Evolutionary conservation across 1,284 basidiomycete genomes (phyloP), one percentile per base, ranked within the genome.

Genomic region (Boletellus deceptivus): DNA sequence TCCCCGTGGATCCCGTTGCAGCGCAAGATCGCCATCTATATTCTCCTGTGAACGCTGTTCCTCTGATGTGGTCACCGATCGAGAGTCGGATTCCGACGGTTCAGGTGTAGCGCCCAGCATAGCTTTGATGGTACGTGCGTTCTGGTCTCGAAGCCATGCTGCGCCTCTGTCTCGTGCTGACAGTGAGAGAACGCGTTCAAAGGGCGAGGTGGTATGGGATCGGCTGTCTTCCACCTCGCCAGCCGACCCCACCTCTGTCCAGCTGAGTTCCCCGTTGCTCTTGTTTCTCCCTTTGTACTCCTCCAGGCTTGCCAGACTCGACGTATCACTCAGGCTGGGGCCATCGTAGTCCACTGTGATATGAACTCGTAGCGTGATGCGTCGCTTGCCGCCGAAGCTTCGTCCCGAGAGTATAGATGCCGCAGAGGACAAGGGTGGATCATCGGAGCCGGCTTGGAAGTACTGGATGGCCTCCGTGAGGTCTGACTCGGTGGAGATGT

Each of bases 321-420:
- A 84, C 1, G 91, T 90, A 60, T 95, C 93, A 14, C 89, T 93
- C 50, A 95, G 75, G 66, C 86, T 91, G n/a, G 89, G 91, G 0
- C 91, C 91, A 63, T 95, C 93, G 60, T 92, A 93, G 57, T 93
- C 91, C 52, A 93, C 83, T 4, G 77, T 75, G 29, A 96, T 84
- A 41, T 84, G 77, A 39, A 95, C 80, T 16, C 81, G 76, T 20
- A 95, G 71, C 1, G 84, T 88, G 52, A 95, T 88, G 66, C 83
- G 90, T 35, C 83, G 90, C 38, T 79, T 74, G 36, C 75, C 73
- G 7, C 79, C 76, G 58, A 85, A 82, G 65, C 84, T 86, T 43
- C 84, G 76, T 2, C 84, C 84, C 20, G 87, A 91, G 45, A 89
- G 72, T 43, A 84, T 83, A 24, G 91, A 91, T 1, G 80, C 76